These are phyloP conservation scores for Polyporus arcularius DNA, from an alignment of 768 basidiomycete genomes.

Conservation along the genomic window DNA sequence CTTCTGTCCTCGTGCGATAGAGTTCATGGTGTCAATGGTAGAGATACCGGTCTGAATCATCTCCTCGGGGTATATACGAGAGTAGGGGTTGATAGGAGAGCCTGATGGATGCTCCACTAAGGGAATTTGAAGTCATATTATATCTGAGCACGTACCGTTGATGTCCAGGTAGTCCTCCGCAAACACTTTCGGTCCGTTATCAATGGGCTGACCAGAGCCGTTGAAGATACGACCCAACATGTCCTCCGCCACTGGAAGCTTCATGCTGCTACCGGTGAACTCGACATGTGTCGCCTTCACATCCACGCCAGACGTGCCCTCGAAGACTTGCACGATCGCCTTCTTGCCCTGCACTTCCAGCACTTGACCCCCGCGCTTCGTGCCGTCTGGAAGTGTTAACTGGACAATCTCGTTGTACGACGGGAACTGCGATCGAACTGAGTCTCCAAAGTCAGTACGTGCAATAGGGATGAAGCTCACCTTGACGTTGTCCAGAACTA, in stretches of 20 bases:
- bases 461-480: conserved; percentile 42
- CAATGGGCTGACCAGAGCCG: conserved; percentile 96
- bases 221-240: conserved; percentile 99
- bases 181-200: conserved; percentile 98
- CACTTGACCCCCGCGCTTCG: conserved; percentile 94
- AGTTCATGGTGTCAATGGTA: conserved; percentile 97
- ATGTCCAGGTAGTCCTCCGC: conserved; percentile 99
- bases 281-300: conserved; percentile 97
- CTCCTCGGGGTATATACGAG: conserved; percentile 99
- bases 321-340: conserved; percentile 98
- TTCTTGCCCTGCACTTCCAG: conserved; percentile 98
- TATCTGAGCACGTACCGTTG: conserved; percentile 65
- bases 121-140: conserved; percentile 3
- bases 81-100: conserved; percentile 96
- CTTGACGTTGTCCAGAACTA: conserved; percentile 98
- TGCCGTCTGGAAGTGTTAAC: conserved; percentile 92
- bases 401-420: conserved; percentile 99
- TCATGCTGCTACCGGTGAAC: conserved; percentile 98
- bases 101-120: conserved; percentile 45
- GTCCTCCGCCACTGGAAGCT: conserved; percentile 97
- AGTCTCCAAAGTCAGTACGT: conserved; percentile 4
- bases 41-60: conserved; percentile 99
- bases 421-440: conserved; percentile 64
- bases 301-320: conserved; percentile 96
- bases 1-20: conserved; percentile 99